Conservation (phyloP, 768 basidiomycete genomes). For the Mycena galericulata region DNA sequence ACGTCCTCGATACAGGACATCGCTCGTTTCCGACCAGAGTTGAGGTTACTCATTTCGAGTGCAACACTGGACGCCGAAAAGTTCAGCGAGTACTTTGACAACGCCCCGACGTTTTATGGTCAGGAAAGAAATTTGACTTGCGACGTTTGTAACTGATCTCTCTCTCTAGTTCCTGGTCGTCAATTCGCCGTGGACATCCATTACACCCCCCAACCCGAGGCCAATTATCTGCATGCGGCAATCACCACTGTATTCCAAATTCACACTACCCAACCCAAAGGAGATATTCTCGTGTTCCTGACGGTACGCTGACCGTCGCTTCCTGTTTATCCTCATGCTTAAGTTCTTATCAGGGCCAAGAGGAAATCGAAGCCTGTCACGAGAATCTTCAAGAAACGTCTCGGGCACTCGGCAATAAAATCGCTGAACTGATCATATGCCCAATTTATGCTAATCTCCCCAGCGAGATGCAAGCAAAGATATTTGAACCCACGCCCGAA, state of each 20-base stretch:
- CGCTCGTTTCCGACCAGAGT: constrained; percentile 94
- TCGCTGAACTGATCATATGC: constrained; percentile 93
- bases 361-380: constrained; percentile 97
- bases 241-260: constrained; percentile 99
- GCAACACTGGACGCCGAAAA: constrained; percentile 99
- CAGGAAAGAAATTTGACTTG: constrained; percentile 37
- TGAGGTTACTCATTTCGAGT: constrained; percentile 92
- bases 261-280: constrained; percentile 97
- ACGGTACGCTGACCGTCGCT: constrained; percentile 67
- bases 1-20: constrained; percentile 77
- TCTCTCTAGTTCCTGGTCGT: constrained; percentile 86
- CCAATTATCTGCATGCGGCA: constrained; percentile 97
- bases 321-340: constrained; percentile 3
- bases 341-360: constrained; percentile 81
- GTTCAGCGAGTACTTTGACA: constrained; percentile 97
- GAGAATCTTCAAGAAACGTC: constrained; percentile 97
- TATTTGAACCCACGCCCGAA: constrained; percentile 98
- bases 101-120: constrained; percentile 96
- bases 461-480: constrained; percentile 99
- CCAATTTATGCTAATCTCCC: constrained; percentile 99
- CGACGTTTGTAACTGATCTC: constrained; percentile 14
- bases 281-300: constrained; percentile 97
- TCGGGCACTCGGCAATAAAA: constrained; percentile 94
- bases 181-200: constrained; percentile 98
- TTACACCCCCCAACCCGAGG: constrained; percentile 99